phyloP scores from a whole-genome alignment of 192 early-diverging fungal species.

The Entrophospora sp. region DNA sequence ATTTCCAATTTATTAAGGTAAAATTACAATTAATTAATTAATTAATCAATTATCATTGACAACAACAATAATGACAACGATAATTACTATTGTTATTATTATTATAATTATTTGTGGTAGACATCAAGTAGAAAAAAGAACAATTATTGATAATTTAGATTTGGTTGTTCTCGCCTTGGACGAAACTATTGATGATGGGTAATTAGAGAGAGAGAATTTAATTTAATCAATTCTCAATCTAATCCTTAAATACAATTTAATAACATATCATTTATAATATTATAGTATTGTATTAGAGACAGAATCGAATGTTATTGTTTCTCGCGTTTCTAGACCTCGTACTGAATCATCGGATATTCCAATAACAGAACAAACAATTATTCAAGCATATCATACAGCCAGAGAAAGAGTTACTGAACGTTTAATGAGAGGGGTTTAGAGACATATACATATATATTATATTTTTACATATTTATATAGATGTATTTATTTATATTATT shows the following conservation, averaged over 20 bases:
- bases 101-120: slow-evolving; percentile 25
- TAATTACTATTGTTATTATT: no score
- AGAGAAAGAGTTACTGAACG: slow-evolving; percentile 63
- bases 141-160: slow-evolving; percentile 85
- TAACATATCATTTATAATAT: background rate
- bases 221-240: no score
- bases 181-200: slow-evolving; percentile 94
- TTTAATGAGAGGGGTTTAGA: slow-evolving; percentile 46
- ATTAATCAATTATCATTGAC: no score
- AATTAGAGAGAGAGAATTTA: slow-evolving; percentile 15
- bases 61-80: no score
- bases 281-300: slow-evolving; percentile 65
- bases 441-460: no score
- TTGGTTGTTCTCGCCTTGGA: slow-evolving; percentile 84
- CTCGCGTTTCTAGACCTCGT: slow-evolving; percentile 68
- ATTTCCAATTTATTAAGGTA: slow-evolving; percentile 78
- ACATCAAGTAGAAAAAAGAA: slow-evolving; percentile 86
- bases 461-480: no score
- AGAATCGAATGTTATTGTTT: slow-evolving; percentile 64
- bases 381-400: slow-evolving; percentile 69
- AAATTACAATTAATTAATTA: no score
- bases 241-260: no score
- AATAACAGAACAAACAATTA: slow-evolving; percentile 65
- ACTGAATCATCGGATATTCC: slow-evolving; percentile 63
- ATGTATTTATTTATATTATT: no score